Conservation (phyloP, 169 alveolate species). For the Eimeria sp. region DNA sequence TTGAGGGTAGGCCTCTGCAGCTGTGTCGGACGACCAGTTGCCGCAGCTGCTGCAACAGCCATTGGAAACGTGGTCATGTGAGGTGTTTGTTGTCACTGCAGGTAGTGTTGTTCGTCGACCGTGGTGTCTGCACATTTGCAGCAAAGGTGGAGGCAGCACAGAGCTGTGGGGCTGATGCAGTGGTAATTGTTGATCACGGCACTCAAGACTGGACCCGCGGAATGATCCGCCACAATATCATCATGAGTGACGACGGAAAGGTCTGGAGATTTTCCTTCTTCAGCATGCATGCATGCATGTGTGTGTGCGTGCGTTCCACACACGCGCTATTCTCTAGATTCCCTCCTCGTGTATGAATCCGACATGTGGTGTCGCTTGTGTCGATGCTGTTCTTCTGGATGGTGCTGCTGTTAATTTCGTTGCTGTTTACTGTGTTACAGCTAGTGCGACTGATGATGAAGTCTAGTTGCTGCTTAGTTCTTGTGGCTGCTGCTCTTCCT, state of each 20-base stretch:
- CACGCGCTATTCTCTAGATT: background rate
- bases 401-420: background rate
- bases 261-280: background rate
- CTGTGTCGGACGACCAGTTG: background rate
- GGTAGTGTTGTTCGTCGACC: conserved; percentile 69
- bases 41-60: background rate
- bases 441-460: background rate
- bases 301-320: background rate
- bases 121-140: conserved; percentile 81
- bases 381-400: background rate
- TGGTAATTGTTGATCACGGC: conserved; percentile 81
- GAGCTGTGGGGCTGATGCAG: conserved; percentile 82
- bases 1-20: background rate
- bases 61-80: background rate
- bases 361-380: background rate
- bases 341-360: background rate
- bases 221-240: conserved; percentile 75
- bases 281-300: conserved; percentile 12
- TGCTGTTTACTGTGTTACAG: background rate
- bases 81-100: conserved; percentile 33
- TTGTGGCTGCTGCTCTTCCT: background rate
- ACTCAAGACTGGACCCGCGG: conserved; percentile 77
- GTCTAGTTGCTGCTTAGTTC: background rate
- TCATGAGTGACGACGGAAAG: conserved; percentile 82
- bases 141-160: conserved; percentile 77